A percentile compares a stretch with the other conserved stretches of the same genome.
Conservation (phyloP, 305 asterid genomes). For the Stenogyne calaminthoides region DNA sequence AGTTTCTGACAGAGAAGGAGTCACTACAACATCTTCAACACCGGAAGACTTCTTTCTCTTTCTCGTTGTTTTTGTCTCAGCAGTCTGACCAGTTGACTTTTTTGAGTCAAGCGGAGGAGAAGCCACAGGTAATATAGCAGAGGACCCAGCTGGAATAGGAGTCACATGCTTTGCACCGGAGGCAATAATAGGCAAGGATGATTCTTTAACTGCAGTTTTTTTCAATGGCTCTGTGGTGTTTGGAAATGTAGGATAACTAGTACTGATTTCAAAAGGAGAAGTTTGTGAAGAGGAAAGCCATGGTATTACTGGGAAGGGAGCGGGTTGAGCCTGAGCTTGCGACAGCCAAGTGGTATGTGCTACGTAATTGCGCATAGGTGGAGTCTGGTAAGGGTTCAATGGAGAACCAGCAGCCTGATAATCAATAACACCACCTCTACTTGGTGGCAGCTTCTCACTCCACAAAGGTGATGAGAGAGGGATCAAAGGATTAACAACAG, state of each 20-base stretch:
- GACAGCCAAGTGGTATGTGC: slow-evolving; percentile 56
- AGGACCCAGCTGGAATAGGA: slow-evolving; percentile 43
- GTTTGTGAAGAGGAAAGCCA: slow-evolving; percentile 81
- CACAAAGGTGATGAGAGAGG: slow-evolving; percentile 77
- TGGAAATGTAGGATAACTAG: slow-evolving; percentile 58
- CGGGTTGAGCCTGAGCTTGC: slow-evolving; percentile 59
- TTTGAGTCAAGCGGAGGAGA: slow-evolving; percentile 51
- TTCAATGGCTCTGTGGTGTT: slow-evolving; percentile 57
- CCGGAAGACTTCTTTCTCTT: slow-evolving; percentile 75
- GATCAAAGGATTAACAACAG: slow-evolving; percentile 47
- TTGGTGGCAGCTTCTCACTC: slow-evolving; percentile 62
- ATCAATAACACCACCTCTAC: slow-evolving; percentile 56
- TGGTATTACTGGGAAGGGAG: slow-evolving; percentile 59
- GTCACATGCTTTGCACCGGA: slow-evolving; percentile 45
- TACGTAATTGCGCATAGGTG: slow-evolving; percentile 51
- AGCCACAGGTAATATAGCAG: slow-evolving; percentile 43
- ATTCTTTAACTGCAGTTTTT: slow-evolving; percentile 53
- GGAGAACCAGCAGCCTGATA: slow-evolving; percentile 65
- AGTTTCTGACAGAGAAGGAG: slow-evolving; percentile 45
- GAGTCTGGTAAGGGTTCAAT: slow-evolving; percentile 61
- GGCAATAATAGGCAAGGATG: slow-evolving; percentile 44
- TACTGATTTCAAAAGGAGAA: slow-evolving; percentile 60
- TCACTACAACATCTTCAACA: slow-evolving; percentile 50
- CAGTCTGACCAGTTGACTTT: slow-evolving; percentile 51
- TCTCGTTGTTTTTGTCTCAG: slow-evolving; percentile 64